These are phyloP conservation scores for Neopestalotiopsis clavispora DNA, from an alignment of 2,329 filamentous ascomycete genomes.

Conservation along the genomic window DNA sequence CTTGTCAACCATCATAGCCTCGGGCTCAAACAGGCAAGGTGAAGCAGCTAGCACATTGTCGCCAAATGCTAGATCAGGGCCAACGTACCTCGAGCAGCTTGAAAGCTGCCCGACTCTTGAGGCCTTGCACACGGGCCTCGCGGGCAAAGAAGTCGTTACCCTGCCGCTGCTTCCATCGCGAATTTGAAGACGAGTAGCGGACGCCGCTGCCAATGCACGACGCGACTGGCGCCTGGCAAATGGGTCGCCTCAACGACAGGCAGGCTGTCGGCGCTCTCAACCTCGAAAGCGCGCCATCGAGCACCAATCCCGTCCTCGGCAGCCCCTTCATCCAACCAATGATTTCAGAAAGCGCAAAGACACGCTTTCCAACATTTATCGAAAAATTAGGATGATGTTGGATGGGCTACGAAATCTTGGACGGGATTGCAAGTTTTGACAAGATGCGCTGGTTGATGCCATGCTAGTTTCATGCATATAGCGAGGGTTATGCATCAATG, in stretches of 20 bases:
- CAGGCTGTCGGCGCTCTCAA: neutral
- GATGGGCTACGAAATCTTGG: neutral
- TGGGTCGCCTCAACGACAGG: neutral
- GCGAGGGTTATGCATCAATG: neutral
- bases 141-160: conserved; percentile 72
- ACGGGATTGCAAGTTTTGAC: conserved; percentile 4
- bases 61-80: neutral
- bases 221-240: neutral
- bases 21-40: neutral
- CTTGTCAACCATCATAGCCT: conserved; percentile 14
- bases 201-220: neutral
- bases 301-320: conserved; percentile 28
- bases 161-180: conserved; percentile 83
- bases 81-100: conserved; percentile 80
- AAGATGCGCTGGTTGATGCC: conserved; percentile 7
- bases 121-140: conserved; percentile 76
- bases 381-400: neutral
- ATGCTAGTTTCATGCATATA: conserved; percentile 10
- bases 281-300: conserved; percentile 29
- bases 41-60: neutral
- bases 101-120: conserved; percentile 92
- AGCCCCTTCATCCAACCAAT: conserved; percentile 30
- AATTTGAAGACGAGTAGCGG: conserved; percentile 64
- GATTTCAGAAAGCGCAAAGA: conserved; percentile 19
- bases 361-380: conserved; percentile 26